Evolutionary conservation across 805 yeast species (phyloP), one percentile per base, ranked within the genome.

Genomic region (Vanderwaltozyma yarrowii): DNA sequence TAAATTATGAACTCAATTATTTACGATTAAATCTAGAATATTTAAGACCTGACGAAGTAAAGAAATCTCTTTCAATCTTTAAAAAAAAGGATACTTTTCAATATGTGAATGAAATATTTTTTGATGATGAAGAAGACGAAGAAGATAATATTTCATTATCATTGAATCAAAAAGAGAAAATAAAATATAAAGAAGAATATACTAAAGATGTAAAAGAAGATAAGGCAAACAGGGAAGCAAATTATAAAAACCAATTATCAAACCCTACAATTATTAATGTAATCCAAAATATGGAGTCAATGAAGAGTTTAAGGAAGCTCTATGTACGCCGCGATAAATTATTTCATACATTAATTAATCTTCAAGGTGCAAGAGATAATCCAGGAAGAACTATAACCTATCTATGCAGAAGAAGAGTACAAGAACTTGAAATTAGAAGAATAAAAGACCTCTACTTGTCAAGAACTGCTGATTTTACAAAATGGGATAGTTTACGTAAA

Each of bases 331-430:
- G 55, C 6, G 47, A 44, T 18, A 27, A 19, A 3, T 25, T 57
- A 16, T 56, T 46, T 37, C 56, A 50, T 27, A 33, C 47, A 7
- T 16, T 56, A 29, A 45, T 56, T 4, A 58, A 58, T 38, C 42
- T 48, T 11, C 60, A 56, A 31, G 62, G 63, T 10, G 42, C 47
- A 4, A 44, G 59, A 29, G 58, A 54, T 32, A 49, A 53, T 30
- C 54, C 59, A 4, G 59, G 58, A 3, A 47, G 45, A 21, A 46
- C 53, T 2, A 50, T 58, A 3, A 51, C 43, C 23, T 53, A 51
- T 30, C 19, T 47, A 5, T 48, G 50, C 8, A 50, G 48, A 37
- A 46, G 46, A 28, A 43, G 51, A 30, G 46, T 53, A 3, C 21
- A 35, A 20, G 37, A 32, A 12, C 33, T 58, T 9, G 43, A 40